phyloP scores from a whole-genome alignment of 257 asterid species.

The Nicotiana undulata region DNA sequence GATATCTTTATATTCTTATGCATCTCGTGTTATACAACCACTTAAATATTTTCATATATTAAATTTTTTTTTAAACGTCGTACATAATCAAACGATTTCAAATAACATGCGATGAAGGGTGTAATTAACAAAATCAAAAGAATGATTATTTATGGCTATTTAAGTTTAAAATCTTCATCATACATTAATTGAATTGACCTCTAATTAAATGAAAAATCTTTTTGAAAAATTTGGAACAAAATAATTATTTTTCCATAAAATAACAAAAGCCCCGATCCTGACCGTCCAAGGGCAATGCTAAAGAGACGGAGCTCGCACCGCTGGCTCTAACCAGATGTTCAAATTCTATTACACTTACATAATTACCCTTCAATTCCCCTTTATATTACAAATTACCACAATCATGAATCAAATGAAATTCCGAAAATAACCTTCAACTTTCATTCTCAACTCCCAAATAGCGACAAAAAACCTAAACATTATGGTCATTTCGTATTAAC shows the following conservation, averaged over 20 bases:
- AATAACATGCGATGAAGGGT: no score
- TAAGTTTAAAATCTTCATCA: not conserved
- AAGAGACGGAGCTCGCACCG: conserved; percentile 7
- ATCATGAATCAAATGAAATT: not conserved
- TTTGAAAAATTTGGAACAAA: not conserved
- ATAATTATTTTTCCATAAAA: not conserved
- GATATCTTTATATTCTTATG: no score
- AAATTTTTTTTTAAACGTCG: no score
- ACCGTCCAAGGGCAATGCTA: not conserved
- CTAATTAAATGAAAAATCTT: not conserved
- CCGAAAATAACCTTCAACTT: not conserved
- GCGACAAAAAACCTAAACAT: not conserved
- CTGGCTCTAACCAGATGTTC: conserved; percentile 4
- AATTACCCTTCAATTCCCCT: not conserved
- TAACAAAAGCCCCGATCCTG: not conserved
- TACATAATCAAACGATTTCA: no score
- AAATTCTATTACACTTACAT: not conserved
- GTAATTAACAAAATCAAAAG: no score
- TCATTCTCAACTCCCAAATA: not conserved
- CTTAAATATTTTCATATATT: no score
- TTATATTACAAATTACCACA: not conserved
- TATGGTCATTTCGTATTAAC: not conserved
- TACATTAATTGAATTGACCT: not conserved
- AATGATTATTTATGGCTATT: not conserved
- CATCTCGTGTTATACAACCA: no score